These are phyloP conservation scores for Liquidambar formosana DNA, from an alignment of 164 flowering plant species.

Conservation along the genomic window DNA sequence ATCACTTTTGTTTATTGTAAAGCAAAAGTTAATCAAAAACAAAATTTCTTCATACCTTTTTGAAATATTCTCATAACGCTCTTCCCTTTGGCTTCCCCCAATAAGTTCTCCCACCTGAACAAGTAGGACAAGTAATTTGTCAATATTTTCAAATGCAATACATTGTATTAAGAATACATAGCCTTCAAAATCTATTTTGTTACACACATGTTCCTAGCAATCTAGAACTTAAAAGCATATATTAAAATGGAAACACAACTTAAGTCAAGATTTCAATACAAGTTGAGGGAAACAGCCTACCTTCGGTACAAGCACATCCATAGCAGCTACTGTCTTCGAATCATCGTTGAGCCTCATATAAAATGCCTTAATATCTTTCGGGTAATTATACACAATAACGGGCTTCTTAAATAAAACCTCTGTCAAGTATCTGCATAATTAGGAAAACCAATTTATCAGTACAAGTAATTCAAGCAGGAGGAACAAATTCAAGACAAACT, in stretches of 20 bases:
- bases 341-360: slow-evolving; percentile 97
- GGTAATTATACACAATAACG: slow-evolving; percentile 91
- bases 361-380: slow-evolving; percentile 90
- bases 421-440: slow-evolving; percentile 72
- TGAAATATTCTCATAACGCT: slow-evolving; percentile 65
- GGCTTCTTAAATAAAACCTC: slow-evolving; percentile 80
- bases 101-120: slow-evolving; percentile 87
- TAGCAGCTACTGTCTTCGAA: slow-evolving; percentile 86
- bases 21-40: background rate
- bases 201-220: no score
- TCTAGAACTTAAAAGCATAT: background rate
- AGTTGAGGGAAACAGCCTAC: slow-evolving; percentile 24
- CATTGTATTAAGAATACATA: no score
- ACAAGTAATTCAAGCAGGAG: background rate
- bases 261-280: background rate
- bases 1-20: background rate
- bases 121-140: background rate
- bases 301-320: slow-evolving; percentile 99
- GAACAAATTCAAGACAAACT: background rate
- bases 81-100: slow-evolving; percentile 98
- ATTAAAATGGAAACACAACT: background rate
- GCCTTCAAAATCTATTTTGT: no score
- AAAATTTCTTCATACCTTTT: slow-evolving; percentile 43
- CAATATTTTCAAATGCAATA: background rate
- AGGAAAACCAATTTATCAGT: slow-evolving; percentile 8